Evolutionary conservation across 331 rosid species (phyloP).

Genomic region (Phaseolus coccineus): DNA sequence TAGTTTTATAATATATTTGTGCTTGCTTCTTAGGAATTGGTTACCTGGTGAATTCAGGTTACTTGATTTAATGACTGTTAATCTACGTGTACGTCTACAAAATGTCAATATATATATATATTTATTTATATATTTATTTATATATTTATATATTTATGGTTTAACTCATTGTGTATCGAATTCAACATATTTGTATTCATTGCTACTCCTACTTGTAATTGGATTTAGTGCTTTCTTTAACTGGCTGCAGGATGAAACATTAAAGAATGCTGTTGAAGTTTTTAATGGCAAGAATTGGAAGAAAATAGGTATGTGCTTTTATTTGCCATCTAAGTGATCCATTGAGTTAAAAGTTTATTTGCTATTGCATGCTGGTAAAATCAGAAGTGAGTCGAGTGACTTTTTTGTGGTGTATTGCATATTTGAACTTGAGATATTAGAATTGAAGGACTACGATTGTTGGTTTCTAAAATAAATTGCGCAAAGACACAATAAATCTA

Average conservation of each 20-base stretch:
- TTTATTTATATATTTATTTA: not conserved
- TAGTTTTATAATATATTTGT: slow-evolving; percentile 5
- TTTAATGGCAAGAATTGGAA: slow-evolving; percentile 93
- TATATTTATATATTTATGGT: not conserved
- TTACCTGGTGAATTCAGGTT: slow-evolving; percentile 35
- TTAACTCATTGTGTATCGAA: not conserved
- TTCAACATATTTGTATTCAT: slow-evolving; percentile 5
- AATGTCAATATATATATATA: no score
- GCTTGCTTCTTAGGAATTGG: slow-evolving; percentile 34
- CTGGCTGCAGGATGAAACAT: slow-evolving; percentile 83
- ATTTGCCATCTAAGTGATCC: slow-evolving; percentile 12
- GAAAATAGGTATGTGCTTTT: slow-evolving; percentile 77
- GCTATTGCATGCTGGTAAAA: no score
- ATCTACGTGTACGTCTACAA: not conserved
- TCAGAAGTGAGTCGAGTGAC: no score
- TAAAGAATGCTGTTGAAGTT: slow-evolving; percentile 81
- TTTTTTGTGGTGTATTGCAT: no score
- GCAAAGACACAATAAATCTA: not conserved
- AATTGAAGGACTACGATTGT: not conserved
- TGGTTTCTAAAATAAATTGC: not conserved
- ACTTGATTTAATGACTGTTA: slow-evolving; percentile 16
- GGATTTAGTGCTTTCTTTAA: slow-evolving; percentile 27
- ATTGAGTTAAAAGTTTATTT: slow-evolving; percentile 3
- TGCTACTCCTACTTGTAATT: slow-evolving; percentile 3
- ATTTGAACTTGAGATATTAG: not conserved